Conservation (phyloP, 176 grass and related monocot species). For the Ampelocalamus luodianensis region DNA sequence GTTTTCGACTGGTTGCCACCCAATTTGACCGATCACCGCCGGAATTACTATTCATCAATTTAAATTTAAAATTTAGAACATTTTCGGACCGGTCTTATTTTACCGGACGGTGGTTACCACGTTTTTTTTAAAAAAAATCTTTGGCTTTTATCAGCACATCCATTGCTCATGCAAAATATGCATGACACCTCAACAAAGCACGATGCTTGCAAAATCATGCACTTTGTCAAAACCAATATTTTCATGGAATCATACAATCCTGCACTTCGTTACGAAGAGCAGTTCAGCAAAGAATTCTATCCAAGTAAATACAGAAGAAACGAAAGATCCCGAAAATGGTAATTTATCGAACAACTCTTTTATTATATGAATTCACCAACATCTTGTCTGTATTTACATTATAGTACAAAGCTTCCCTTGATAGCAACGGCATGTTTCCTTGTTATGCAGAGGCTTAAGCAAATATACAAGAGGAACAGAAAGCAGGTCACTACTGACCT, state of each 20-base stretch:
- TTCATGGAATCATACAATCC: background rate
- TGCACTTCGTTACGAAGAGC: background rate
- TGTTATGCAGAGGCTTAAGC: background rate
- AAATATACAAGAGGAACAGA: constrained; percentile 33
- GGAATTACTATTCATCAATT: too few species aligned
- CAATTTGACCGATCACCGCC: too few species aligned
- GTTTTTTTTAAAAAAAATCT: too few species aligned
- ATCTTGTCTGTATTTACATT: constrained; percentile 40
- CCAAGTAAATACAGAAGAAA: background rate
- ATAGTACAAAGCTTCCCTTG: background rate
- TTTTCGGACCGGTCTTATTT: too few species aligned
- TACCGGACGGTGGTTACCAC: too few species aligned
- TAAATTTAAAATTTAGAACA: too few species aligned
- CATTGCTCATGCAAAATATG: too few species aligned
- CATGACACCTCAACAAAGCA: background rate
- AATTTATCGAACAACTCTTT: background rate
- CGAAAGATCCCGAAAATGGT: background rate
- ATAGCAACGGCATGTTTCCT: background rate
- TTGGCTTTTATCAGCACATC: background rate
- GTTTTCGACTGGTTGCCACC: too few species aligned
- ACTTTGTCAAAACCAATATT: background rate
- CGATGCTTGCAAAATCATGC: background rate
- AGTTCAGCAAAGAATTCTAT: background rate
- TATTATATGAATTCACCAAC: background rate
- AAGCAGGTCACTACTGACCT: background rate